Percentiles rank a stretch among this genome's conserved stretches.
Conservation (phyloP, 176 grass and related monocot genomes). For the Aegilops umbellulata region DNA sequence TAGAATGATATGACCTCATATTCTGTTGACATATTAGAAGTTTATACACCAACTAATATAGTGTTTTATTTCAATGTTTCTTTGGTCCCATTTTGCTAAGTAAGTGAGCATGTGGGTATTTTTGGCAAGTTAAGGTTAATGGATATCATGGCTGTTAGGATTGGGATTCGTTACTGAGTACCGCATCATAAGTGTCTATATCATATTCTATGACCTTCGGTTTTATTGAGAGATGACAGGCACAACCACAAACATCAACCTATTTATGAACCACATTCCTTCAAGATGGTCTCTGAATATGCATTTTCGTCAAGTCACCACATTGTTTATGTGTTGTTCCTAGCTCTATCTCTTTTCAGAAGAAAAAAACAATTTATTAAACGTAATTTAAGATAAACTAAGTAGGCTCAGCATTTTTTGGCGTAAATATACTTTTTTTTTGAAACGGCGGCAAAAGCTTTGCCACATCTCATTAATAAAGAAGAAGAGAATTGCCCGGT, state of each 20-base stretch:
- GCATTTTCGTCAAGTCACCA: neutral
- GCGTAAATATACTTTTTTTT: neutral
- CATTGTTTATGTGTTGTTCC: neutral
- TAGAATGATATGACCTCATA: too few species aligned
- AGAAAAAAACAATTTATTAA: too few species aligned
- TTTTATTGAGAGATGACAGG: neutral
- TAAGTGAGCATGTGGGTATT: neutral
- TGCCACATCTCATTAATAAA: too few species aligned
- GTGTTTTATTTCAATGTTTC: too few species aligned
- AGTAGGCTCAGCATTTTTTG: neutral
- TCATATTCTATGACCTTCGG: neutral
- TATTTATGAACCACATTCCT: too few species aligned
- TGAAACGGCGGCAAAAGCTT: too few species aligned
- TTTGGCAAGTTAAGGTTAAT: neutral
- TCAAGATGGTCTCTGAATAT: neutral
- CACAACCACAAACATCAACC: too few species aligned
- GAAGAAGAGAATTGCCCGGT: too few species aligned
- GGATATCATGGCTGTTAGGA: too few species aligned
- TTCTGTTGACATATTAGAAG: too few species aligned
- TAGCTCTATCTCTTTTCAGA: neutral
- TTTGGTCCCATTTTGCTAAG: neutral
- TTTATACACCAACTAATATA: too few species aligned
- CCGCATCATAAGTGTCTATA: accelerated
- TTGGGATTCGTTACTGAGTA: neutral
- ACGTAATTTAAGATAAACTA: too few species aligned